phyloP scores from a whole-genome alignment of 805 yeast species.

The Suhomyces sp. region DNA sequence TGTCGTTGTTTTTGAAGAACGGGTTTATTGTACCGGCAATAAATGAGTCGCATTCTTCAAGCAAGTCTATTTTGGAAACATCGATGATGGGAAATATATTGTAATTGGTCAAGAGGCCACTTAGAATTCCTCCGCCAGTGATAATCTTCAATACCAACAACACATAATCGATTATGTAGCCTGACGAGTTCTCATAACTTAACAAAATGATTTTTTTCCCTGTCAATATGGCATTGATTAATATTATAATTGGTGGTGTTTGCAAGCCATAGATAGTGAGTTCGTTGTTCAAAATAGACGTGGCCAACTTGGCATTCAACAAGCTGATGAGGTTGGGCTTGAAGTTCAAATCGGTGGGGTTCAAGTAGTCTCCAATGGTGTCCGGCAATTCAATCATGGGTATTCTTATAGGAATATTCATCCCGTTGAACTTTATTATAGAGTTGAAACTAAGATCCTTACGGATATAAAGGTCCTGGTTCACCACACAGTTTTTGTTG shows the following conservation, averaged over 20 bases:
- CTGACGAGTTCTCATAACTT: conserved; percentile 38
- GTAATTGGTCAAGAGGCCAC: conserved; percentile 36
- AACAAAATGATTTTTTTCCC: conserved; percentile 40
- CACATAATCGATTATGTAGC: conserved; percentile 40
- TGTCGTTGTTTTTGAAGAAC: conserved; percentile 51
- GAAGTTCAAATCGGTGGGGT: conserved; percentile 44
- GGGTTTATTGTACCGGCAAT: conserved; percentile 70
- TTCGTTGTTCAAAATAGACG: conserved; percentile 39
- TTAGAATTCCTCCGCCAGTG: conserved; percentile 40
- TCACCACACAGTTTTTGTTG: conserved; percentile 19
- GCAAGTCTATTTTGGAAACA: conserved; percentile 51
- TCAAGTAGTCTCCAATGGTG: conserved; percentile 41
- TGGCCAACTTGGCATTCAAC: conserved; percentile 33
- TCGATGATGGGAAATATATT: conserved; percentile 60
- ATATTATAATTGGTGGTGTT: conserved; percentile 45
- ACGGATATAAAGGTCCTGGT: conserved; percentile 37
- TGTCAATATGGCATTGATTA: conserved; percentile 37
- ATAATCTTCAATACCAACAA: conserved; percentile 42
- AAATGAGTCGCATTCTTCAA: conserved; percentile 40
- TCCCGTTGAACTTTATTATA: conserved; percentile 32
- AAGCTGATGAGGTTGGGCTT: conserved; percentile 34
- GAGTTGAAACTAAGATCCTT: conserved; percentile 44
- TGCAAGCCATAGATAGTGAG: conserved; percentile 51
- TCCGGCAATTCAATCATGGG: conserved; percentile 43
- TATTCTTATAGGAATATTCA: conserved; percentile 43